Percentiles rank a stretch among this genome's conserved stretches.
These are phyloP conservation scores for Clonostachys byssicola DNA, from an alignment of 2,329 filamentous ascomycete species.

Conservation along the genomic window DNA sequence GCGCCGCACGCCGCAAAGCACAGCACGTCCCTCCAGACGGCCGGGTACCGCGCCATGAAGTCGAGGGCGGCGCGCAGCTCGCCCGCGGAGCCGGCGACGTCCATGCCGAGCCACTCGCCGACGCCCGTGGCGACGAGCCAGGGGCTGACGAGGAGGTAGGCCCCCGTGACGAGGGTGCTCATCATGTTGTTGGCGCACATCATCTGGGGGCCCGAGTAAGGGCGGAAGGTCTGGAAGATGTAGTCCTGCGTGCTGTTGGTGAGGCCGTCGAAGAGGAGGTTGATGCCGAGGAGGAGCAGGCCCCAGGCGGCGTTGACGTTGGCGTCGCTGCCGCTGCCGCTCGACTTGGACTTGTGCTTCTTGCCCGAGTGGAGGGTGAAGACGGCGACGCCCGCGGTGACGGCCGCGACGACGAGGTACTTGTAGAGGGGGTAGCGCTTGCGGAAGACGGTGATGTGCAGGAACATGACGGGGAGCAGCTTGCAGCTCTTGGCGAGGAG, in stretches of 20 bases:
- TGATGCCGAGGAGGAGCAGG: constrained; percentile 77
- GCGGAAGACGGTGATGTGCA: constrained; percentile 89
- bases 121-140: constrained; percentile 67
- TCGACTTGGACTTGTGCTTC: constrained; percentile 32
- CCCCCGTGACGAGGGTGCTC: constrained; percentile 69
- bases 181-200: constrained; percentile 98
- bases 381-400: constrained; percentile 87
- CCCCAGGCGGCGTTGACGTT: constrained; percentile 71
- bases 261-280: constrained; percentile 90
- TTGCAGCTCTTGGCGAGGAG: constrained; percentile 98
- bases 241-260: constrained; percentile 97
- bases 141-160: constrained; percentile 75
- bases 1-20: constrained; percentile 89
- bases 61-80: constrained; percentile 76
- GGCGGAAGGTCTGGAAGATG: constrained; percentile 76
- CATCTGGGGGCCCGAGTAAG: constrained; percentile 93
- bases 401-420: constrained; percentile 86
- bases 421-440: constrained; percentile 92
- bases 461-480: constrained; percentile 95
- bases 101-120: constrained; percentile 63
- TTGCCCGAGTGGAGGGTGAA: constrained; percentile 84
- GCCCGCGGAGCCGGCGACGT: constrained; percentile 60
- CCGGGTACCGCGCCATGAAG: constrained; percentile 77
- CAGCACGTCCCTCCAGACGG: constrained; percentile 81
- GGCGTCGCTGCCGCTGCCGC: no score